Evolutionary conservation across 257 asterid genomes (phyloP), one percentile per base, ranked within the genome.

Genomic region (Salvia hispanica): DNA sequence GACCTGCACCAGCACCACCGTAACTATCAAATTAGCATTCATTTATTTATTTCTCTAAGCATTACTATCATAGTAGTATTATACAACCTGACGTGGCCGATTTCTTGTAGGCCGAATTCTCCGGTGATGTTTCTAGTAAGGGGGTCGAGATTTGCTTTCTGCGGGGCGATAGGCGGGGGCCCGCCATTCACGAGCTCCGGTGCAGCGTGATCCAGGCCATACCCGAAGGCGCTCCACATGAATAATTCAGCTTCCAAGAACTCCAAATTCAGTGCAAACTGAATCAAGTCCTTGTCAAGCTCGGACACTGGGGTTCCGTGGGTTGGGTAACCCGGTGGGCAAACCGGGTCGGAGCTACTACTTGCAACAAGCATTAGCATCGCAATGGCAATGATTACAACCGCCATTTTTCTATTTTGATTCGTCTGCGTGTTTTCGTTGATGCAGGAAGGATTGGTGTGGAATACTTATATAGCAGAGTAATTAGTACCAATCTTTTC

Each of bases 141-240:
- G 56, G 9, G 21, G 44, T 82, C 87, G 48, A 82, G 83, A 43
- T 79, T 82, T 9, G 84, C 87, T 47, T 73, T 81, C 36, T 15
- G 73, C 2, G 63, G 84, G 36, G 81, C 87, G 40, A 64, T 68
- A 4, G 87, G 90, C 2, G 82, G 81, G 7, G 85, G 87, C 9
- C 87, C 90, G 0, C 81, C 82, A 56, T 42, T 44, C 6, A 62
- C 62, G 16, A 84, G 57, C 69, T 44, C 50, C 4, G 88, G 85
- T 0, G 67, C 77, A 18, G 73, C 47, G 0, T 4, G 50, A 14
- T 85, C 86, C 42, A 82, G 85, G 39, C 91, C 91, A 36, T 54
- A 45, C 28, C 86, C 86, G 31, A 76, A 68, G 28, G 81, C 64
- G 58, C 80, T 65, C 72, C 79, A 51, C 11, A 71, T 15, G 73